Evolutionary conservation across 1,284 basidiomycete species (phyloP).

Genomic region (Papiliotrema fonsecae): DNA sequence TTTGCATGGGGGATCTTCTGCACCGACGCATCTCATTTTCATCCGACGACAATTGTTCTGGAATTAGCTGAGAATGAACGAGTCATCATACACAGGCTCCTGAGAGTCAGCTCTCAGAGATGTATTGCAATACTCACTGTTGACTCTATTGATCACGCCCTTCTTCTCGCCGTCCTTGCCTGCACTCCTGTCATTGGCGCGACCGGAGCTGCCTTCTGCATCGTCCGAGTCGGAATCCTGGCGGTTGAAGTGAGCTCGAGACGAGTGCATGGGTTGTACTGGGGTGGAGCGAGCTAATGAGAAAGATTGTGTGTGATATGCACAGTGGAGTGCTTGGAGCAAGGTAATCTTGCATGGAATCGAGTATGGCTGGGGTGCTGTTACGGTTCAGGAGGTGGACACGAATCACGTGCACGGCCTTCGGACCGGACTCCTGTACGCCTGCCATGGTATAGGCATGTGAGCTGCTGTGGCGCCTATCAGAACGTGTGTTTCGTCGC

Average conservation of each 20-base stretch:
- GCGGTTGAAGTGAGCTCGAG: background rate
- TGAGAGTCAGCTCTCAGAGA: conserved; percentile 4
- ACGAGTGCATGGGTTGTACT: background rate
- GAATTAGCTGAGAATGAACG: background rate
- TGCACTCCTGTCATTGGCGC: background rate
- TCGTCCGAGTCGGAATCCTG: conserved; percentile 11
- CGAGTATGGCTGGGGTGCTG: too few species aligned
- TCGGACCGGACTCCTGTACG: background rate
- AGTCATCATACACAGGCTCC: conserved; percentile 37
- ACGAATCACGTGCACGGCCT: background rate
- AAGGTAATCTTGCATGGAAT: too few species aligned
- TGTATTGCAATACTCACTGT: conserved; percentile 30
- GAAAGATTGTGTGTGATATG: too few species aligned
- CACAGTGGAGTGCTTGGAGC: too few species aligned
- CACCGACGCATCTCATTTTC: conserved; percentile 62
- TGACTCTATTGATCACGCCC: conserved; percentile 44
- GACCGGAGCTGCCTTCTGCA: background rate
- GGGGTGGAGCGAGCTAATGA: background rate
- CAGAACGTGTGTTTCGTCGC: too few species aligned
- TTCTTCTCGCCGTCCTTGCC: conserved; percentile 25
- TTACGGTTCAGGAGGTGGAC: too few species aligned
- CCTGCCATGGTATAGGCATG: too few species aligned
- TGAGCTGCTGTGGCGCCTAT: background rate
- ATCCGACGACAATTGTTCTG: conserved; percentile 47
- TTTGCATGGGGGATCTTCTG: conserved; percentile 89